Evolutionary conservation across 2,329 filamentous ascomycete species (phyloP), one percentile per base, ranked within the genome.

Genomic region (Cladorrhinum sp.): DNA sequence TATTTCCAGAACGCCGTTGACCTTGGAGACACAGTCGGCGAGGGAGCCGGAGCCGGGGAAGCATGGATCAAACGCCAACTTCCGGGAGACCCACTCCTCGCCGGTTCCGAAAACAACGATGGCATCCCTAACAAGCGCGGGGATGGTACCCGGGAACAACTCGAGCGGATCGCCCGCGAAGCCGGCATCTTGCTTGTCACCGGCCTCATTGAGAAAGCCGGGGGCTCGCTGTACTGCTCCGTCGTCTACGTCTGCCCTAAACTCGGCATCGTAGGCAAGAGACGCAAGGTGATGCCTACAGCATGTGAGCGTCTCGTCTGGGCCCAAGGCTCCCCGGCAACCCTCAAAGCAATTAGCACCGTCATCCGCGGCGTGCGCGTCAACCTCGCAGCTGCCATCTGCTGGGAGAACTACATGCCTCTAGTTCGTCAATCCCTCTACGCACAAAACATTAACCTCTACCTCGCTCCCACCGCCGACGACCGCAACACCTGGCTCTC

Each of bases 321-420:
- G 93, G 92, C 90, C 0, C 91, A 96, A 72, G 93, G 92, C 46
- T 88, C 87, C 2, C 86, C 93, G 0, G 84, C 85, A 0, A 95
- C 91, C 2, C 82, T 97, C 26, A 85, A 86, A 64, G 93, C 92
- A 2, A 86, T 96, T 1, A 88, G 86, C 24, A 92, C 92, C 1
- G 85, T 80, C 23, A 92, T 97, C 72, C 88, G 88, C 63, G 92
- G 91, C 55, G 84, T 92, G 2, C 86, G 86, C 65, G 76, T 97
- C 62, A 94, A 91, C 60, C 83, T 97, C 62, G 93, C 89, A 0
- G 87, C 90, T 2, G 94, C 92, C 2, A 96, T 98, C 66, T 96
- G 93, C 79, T 97, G 93, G 93, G 93, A 98, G 74, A 96, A 91
- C 74, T 96, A 94, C 77, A 97, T 96, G 92, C 93, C 93, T 0